These are phyloP conservation scores for Blastobotrys ciferrii DNA, from an alignment of 1,139 yeast species.

Conservation along the genomic window DNA sequence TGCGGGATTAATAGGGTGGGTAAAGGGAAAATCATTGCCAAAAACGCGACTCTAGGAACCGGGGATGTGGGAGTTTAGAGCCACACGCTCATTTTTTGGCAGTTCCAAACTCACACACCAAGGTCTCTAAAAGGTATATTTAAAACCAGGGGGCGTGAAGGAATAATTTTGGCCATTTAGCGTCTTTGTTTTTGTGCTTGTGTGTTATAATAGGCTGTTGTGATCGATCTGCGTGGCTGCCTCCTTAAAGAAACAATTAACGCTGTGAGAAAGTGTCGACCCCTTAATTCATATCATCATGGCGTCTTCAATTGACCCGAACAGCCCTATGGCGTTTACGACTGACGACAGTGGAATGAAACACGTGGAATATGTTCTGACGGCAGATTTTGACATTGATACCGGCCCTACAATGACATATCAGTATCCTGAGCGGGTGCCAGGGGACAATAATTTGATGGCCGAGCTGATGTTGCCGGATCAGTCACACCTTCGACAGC, in stretches of 20 bases:
- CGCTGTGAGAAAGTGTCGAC: not conserved
- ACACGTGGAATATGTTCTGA: conserved; percentile 38
- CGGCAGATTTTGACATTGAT: conserved; percentile 61
- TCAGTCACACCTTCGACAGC: conserved; percentile 58
- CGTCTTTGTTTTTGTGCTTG: too few species aligned
- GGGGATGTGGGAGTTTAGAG: not conserved
- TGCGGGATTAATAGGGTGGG: too few species aligned
- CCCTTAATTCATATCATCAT: not conserved
- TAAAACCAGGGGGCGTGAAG: not conserved
- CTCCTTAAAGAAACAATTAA: too few species aligned
- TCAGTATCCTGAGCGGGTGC: conserved; percentile 51
- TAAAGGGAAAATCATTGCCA: not conserved
- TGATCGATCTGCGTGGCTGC: too few species aligned
- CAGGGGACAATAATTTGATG: conserved; percentile 42
- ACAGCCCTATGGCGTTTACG: conserved; percentile 4
- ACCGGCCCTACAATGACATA: conserved; percentile 56
- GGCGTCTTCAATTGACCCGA: conserved; percentile 1
- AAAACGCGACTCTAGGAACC: not conserved
- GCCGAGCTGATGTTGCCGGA: conserved; percentile 69
- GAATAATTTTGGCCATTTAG: too few species aligned
- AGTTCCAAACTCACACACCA: not conserved
- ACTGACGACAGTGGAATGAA: conserved; percentile 6
- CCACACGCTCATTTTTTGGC: not conserved
- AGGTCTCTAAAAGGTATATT: not conserved
- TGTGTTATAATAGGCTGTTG: too few species aligned